phyloP scores from a whole-genome alignment of 768 basidiomycete species.

The Mrakia gelida region DNA sequence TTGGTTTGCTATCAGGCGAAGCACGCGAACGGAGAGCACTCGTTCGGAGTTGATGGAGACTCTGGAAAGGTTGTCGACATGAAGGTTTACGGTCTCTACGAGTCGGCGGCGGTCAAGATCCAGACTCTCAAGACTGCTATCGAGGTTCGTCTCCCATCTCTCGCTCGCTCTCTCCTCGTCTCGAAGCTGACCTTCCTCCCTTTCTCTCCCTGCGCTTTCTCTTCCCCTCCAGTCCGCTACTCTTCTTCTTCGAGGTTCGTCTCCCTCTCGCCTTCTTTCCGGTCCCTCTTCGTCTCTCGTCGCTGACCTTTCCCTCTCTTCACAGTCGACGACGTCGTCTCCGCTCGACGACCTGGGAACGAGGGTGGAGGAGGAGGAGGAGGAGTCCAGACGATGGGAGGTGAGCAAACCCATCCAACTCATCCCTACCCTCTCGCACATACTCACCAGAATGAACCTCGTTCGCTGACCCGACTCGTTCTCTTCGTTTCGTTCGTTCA shows the following conservation, averaged over 20 bases:
- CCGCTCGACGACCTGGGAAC: conserved; percentile 23
- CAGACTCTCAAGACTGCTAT: conserved; percentile 97
- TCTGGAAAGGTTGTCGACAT: conserved; percentile 94
- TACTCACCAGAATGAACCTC: no score
- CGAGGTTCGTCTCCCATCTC: conserved; percentile 53
- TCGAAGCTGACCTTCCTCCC: background rate
- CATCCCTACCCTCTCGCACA: no score
- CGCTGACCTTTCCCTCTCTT: conserved; percentile 51
- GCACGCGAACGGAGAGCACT: conserved; percentile 82
- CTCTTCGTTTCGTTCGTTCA: no score
- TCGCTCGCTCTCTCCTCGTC: background rate
- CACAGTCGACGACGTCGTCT: conserved; percentile 86
- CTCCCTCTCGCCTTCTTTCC: no score
- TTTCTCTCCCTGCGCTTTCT: background rate
- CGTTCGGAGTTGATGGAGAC: conserved; percentile 93
- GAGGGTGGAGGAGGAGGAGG: conserved; percentile 23
- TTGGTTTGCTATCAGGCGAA: conserved; percentile 63
- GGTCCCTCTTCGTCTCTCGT: no score
- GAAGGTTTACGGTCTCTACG: conserved; percentile 88
- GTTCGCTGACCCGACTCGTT: no score
- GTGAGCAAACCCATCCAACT: background rate
- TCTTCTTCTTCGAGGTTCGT: background rate
- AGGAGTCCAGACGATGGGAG: conserved; percentile 30
- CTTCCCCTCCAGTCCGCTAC: background rate
- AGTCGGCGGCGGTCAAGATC: conserved; percentile 96